These are phyloP conservation scores for Apiospora koreana DNA, from an alignment of 2,329 filamentous ascomycete species.

Conservation along the genomic window DNA sequence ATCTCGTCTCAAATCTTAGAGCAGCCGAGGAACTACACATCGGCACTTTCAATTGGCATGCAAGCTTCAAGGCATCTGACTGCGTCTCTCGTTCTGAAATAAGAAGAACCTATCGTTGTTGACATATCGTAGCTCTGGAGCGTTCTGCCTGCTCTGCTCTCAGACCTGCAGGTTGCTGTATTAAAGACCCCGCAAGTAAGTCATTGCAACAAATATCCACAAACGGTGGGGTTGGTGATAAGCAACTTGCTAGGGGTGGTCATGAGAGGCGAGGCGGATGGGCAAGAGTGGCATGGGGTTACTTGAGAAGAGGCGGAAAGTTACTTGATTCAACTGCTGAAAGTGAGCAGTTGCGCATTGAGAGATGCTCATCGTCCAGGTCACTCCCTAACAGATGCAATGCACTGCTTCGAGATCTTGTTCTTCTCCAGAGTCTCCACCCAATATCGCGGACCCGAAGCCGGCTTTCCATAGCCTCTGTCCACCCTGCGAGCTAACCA, in stretches of 20 bases:
- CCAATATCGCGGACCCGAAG: background rate
- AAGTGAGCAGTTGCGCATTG: background rate
- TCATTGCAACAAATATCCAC: conserved; percentile 4
- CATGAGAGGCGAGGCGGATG: conserved; percentile 1
- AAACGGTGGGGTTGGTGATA: conserved; percentile 1
- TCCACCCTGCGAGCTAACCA: background rate
- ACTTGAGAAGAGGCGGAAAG: background rate
- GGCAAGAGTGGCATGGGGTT: background rate
- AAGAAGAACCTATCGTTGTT: background rate
- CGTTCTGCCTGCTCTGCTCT: background rate
- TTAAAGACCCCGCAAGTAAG: background rate
- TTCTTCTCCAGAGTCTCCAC: conserved; percentile 7
- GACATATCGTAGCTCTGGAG: background rate
- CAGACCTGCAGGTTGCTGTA: conserved; percentile 6
- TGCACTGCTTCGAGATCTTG: background rate
- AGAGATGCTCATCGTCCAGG: background rate
- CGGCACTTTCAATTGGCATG: background rate
- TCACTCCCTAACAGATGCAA: background rate
- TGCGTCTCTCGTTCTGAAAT: background rate
- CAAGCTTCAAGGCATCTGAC: background rate
- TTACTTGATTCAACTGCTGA: background rate
- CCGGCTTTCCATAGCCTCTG: conserved; percentile 4
- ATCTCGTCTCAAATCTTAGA: background rate
- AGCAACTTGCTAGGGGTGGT: background rate
- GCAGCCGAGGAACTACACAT: background rate